Evolutionary conservation across 352 stramenopile species (phyloP).

Genomic region (Phytopythium ostracodes): DNA sequence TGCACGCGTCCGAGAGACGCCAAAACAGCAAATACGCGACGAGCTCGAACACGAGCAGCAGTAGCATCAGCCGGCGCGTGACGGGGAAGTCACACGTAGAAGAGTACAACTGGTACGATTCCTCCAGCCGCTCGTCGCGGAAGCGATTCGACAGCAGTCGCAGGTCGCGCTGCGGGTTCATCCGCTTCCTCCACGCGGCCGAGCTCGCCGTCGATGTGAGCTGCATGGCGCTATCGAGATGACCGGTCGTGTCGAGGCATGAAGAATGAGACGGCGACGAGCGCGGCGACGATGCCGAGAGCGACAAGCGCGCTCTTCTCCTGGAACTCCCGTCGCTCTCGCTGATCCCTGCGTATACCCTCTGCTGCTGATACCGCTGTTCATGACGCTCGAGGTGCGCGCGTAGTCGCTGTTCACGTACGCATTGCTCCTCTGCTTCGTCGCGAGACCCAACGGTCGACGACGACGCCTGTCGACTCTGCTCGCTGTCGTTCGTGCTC

Average conservation of each 20-base stretch:
- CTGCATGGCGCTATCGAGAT: conserved; percentile 15
- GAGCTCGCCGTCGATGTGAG: conserved; percentile 37
- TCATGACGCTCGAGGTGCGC: not conserved
- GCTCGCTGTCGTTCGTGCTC: not conserved
- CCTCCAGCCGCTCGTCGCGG: conserved; percentile 58
- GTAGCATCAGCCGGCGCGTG: conserved; percentile 52
- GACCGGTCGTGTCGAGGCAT: not conserved
- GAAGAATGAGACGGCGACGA: conserved; percentile 1
- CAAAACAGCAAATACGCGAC: conserved; percentile 51
- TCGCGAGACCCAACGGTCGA: not conserved
- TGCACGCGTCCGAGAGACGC: conserved; percentile 34
- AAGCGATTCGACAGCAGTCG: conserved; percentile 66
- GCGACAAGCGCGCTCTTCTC: not conserved
- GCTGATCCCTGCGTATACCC: not conserved
- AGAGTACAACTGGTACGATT: conserved; percentile 78
- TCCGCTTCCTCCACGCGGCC: conserved; percentile 37
- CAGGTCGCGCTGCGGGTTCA: conserved; percentile 52
- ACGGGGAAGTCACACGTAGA: conserved; percentile 67
- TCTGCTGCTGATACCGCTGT: not conserved
- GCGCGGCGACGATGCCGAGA: not conserved
- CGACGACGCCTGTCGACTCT: not conserved
- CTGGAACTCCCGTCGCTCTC: not conserved
- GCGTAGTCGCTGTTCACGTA: not conserved
- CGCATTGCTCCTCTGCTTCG: not conserved
- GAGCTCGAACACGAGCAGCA: conserved; percentile 52